These are phyloP conservation scores for Schwanniomyces occidentalis DNA, from an alignment of 805 yeast genomes.

Conservation along the genomic window DNA sequence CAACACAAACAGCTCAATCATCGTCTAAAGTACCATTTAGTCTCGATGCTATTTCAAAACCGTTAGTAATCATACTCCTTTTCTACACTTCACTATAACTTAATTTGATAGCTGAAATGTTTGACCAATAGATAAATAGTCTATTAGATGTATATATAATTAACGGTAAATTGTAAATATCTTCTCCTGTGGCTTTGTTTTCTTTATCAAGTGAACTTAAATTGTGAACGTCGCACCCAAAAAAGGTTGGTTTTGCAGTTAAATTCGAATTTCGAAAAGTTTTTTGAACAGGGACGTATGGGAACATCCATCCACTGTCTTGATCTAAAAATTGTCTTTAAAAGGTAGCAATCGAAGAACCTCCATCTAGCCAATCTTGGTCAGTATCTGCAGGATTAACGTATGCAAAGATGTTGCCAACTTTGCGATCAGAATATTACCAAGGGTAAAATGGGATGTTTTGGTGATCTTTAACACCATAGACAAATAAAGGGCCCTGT, in stretches of 20 bases:
- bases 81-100: conserved; percentile 59
- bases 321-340: conserved; percentile 37
- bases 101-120: conserved; percentile 72
- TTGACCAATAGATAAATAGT: conserved; percentile 63
- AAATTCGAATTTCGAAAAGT: conserved; percentile 62
- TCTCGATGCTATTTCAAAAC: conserved; percentile 68
- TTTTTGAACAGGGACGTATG: conserved; percentile 72
- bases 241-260: conserved; percentile 72
- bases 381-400: conserved; percentile 39
- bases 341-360: conserved; percentile 31
- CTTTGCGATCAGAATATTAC: conserved; percentile 29
- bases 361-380: conserved; percentile 39
- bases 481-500: conserved; percentile 32
- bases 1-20: conserved; percentile 73
- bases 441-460: conserved; percentile 40
- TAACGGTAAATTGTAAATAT: conserved; percentile 60
- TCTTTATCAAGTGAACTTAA: conserved; percentile 45
- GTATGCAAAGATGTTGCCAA: conserved; percentile 37
- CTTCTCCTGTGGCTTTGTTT: conserved; percentile 9
- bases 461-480: conserved; percentile 44
- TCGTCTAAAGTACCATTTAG: conserved; percentile 65
- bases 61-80: conserved; percentile 64
- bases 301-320: conserved; percentile 66
- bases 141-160: conserved; percentile 77
- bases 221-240: conserved; percentile 75